Evolutionary conservation across 768 basidiomycete species (phyloP).

Genomic region (Suillus sp.): DNA sequence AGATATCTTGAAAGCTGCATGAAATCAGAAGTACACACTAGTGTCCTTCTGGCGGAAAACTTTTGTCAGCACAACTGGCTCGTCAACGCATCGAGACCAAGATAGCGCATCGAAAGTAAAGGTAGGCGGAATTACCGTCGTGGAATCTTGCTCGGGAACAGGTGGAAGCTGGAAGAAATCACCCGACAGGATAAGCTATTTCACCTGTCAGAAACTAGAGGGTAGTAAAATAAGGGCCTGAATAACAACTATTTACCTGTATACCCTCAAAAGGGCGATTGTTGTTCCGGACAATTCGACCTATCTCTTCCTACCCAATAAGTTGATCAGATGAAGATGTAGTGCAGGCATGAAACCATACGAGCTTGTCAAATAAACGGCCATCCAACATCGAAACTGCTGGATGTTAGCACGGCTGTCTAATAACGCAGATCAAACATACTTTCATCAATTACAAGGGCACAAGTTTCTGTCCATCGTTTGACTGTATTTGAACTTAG

Average conservation of each 20-base stretch:
- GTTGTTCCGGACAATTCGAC: constrained; percentile 43
- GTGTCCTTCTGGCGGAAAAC: constrained; percentile 77
- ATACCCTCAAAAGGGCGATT: constrained; percentile 65
- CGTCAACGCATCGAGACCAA: constrained; percentile 58
- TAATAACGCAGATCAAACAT: constrained; percentile 3
- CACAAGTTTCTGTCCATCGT: constrained; percentile 54
- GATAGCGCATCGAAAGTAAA: constrained; percentile 68
- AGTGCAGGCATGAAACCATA: constrained; percentile 40
- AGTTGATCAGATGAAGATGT: constrained; percentile 10
- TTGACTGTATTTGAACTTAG: constrained; percentile 29
- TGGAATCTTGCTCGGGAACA: constrained; percentile 52
- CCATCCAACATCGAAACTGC: constrained; percentile 81
- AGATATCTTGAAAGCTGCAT: neutral
- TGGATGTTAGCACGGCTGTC: constrained; percentile 14
- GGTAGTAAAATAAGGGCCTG: neutral
- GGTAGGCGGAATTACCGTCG: constrained; percentile 49
- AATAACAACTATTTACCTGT: constrained; percentile 41
- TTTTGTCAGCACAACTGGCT: constrained; percentile 50
- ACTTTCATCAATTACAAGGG: constrained; percentile 78
- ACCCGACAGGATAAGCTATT: constrained; percentile 70
- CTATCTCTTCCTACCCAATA: constrained; percentile 38
- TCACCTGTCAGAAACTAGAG: constrained; percentile 15
- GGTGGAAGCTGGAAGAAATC: constrained; percentile 86
- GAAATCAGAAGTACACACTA: constrained; percentile 29
- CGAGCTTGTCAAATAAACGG: constrained; percentile 68